Conservation (phyloP, 345 rosid species). For the Orychophragmus violaceus region DNA sequence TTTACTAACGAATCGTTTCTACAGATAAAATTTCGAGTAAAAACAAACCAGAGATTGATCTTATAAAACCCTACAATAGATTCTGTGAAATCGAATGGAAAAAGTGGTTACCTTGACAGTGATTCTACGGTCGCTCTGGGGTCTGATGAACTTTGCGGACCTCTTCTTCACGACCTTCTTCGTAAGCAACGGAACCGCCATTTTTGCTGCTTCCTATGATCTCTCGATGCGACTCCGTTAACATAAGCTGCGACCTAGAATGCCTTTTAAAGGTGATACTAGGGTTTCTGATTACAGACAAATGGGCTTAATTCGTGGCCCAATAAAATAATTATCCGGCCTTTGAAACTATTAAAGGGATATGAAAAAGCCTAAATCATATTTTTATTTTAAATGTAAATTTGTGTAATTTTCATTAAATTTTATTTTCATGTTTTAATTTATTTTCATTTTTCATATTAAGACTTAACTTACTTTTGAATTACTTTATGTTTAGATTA, state of each 20-base stretch:
- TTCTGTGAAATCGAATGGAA: background rate
- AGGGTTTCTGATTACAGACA: background rate
- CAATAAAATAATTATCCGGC: background rate
- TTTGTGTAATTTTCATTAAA: too few relatives aligned
- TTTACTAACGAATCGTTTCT: too few relatives aligned
- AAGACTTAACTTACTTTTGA: too few relatives aligned
- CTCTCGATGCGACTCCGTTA: constrained; percentile 16
- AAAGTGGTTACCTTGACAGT: constrained; percentile 54
- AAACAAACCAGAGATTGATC: background rate
- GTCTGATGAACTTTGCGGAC: constrained; percentile 66
- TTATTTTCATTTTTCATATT: too few relatives aligned
- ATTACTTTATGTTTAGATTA: too few relatives aligned
- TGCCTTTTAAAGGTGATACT: background rate
- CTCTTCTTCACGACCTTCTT: constrained; percentile 88
- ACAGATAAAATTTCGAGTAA: background rate
- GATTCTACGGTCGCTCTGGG: constrained; percentile 74
- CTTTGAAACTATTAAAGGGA: background rate
- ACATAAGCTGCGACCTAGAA: constrained; percentile 1
- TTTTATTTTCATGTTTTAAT: too few relatives aligned
- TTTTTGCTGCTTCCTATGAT: constrained; percentile 29
- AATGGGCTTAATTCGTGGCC: constrained; percentile 2
- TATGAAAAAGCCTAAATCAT: background rate
- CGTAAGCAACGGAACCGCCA: constrained; percentile 67
- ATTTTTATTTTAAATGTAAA: too few relatives aligned
- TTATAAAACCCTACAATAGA: background rate